Evolutionary conservation across 306 rosid genomes (phyloP).

Genomic region (Abrus precatorius): DNA sequence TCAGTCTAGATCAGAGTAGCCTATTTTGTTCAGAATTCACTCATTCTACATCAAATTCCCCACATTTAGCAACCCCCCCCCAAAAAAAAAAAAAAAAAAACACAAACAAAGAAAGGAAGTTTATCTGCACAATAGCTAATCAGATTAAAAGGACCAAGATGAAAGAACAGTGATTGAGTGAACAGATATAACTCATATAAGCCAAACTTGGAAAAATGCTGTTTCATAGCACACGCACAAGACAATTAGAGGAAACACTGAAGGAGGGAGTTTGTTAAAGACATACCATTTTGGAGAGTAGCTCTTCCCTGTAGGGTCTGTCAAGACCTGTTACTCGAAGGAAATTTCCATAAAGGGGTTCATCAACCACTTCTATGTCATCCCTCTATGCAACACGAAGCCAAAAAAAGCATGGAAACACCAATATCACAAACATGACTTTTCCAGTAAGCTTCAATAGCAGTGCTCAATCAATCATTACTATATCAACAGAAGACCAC

Average conservation of each 20-base stretch:
- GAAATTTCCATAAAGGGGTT: constrained; percentile 81
- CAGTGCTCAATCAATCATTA: background rate
- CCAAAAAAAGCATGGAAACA: background rate
- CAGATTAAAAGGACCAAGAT: background rate
- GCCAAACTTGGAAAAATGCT: background rate
- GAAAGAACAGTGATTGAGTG: background rate
- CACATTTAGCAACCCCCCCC: background rate
- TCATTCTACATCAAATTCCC: background rate
- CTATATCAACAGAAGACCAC: background rate
- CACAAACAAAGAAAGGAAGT: background rate
- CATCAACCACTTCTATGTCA: constrained; percentile 83
- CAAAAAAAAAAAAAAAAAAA: background rate
- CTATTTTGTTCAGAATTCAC: background rate
- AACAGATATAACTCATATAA: background rate
- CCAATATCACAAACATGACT: background rate
- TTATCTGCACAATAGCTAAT: background rate
- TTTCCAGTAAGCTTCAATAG: background rate
- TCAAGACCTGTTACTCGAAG: constrained; percentile 68
- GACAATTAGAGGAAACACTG: background rate
- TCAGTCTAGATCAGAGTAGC: background rate
- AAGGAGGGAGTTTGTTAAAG: background rate
- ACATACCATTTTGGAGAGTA: constrained; percentile 72
- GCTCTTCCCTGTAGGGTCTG: constrained; percentile 78
- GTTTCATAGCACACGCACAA: background rate
- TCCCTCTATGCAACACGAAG: constrained; percentile 63